phyloP scores from a whole-genome alignment of 2,329 filamentous ascomycete species.

The Nannizzia gypsea region DNA sequence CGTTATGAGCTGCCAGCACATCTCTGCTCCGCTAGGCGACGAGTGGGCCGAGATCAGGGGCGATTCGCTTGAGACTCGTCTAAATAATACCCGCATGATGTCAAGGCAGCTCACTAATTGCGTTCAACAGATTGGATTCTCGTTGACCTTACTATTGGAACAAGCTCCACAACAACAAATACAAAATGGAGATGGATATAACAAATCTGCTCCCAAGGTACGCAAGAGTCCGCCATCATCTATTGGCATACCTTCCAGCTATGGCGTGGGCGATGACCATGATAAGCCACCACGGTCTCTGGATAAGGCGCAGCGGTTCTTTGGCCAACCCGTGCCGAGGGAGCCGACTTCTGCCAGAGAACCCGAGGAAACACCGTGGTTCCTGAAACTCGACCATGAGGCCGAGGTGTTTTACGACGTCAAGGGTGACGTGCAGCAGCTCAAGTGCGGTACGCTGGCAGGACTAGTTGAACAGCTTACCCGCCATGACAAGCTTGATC shows the following conservation, averaged over 20 bases:
- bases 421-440: conserved; percentile 60
- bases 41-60: conserved; percentile 93
- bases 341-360: conserved; percentile 21
- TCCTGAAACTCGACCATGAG: conserved; percentile 75
- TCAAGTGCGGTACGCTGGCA: conserved; percentile 80
- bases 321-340: conserved; percentile 35
- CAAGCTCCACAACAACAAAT: conserved; percentile 50
- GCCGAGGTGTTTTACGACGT: conserved; percentile 79
- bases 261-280: conserved; percentile 26
- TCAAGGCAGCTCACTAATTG: conserved; percentile 73
- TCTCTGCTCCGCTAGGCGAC: conserved; percentile 82
- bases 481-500: conserved; percentile 87
- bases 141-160: conserved; percentile 75
- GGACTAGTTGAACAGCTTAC: conserved; percentile 92
- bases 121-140: conserved; percentile 76
- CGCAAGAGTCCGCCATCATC: conserved; percentile 18
- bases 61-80: conserved; percentile 73
- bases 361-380: conserved; percentile 48
- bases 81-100: conserved; percentile 67
- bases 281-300: conserved; percentile 34
- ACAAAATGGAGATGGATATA: conserved; percentile 17
- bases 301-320: conserved; percentile 38
- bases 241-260: conserved; percentile 36
- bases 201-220: conserved; percentile 19
- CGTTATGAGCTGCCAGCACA: conserved; percentile 72